These are phyloP conservation scores for Acacia crassicarpa DNA, from an alignment of 306 rosid genomes.

Conservation along the genomic window DNA sequence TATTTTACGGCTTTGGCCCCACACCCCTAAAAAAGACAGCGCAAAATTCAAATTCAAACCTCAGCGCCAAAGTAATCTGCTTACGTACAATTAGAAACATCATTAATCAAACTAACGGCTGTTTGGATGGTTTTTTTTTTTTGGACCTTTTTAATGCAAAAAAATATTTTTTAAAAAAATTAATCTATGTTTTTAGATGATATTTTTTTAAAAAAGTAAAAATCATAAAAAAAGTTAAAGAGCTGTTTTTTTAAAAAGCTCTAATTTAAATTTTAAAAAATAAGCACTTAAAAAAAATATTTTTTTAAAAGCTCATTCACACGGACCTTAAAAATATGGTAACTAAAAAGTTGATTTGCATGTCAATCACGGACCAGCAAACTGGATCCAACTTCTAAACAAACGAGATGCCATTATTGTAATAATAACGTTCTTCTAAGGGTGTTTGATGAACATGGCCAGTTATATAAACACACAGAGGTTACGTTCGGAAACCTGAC, in stretches of 20 bases:
- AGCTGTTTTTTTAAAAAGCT: too few species aligned
- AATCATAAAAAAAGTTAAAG: too few species aligned
- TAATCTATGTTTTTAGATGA: too few species aligned
- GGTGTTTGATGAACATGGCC: not conserved
- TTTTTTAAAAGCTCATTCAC: too few species aligned
- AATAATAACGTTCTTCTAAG: slow-evolving; percentile 27
- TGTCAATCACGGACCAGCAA: not conserved
- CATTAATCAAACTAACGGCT: not conserved
- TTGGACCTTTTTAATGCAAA: too few species aligned
- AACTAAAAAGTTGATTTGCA: not conserved
- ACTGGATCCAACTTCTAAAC: not conserved
- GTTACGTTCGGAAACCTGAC: not conserved
- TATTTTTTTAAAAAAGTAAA: too few species aligned
- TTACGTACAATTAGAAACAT: not conserved
- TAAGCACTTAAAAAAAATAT: too few species aligned
- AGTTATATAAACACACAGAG: not conserved
- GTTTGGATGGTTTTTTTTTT: too few species aligned
- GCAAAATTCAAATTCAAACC: not conserved
- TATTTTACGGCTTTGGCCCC: not conserved
- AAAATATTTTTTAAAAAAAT: too few species aligned
- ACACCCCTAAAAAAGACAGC: not conserved
- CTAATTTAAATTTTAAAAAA: too few species aligned
- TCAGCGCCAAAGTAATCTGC: not conserved
- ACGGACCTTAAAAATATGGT: too few species aligned
- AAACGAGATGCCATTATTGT: slow-evolving; percentile 28